A percentile compares a stretch with the other conserved stretches of the same genome.
Evolutionary conservation across 176 grass and related monocot genomes (phyloP).

Genomic region (Ampelocalamus luodianensis): DNA sequence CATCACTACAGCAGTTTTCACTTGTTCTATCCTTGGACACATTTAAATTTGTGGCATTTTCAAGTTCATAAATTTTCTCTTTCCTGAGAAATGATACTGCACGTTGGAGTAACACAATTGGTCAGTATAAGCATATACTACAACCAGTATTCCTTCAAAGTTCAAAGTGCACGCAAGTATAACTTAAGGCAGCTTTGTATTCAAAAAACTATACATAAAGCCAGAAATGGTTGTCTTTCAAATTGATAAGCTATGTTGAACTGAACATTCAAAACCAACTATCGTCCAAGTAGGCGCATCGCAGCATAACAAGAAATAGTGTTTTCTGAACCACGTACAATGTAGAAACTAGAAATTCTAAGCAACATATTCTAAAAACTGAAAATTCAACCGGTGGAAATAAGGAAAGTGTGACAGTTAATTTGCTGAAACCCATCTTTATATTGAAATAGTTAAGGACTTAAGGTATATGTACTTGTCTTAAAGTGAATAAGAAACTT

Average conservation of each 20-base stretch:
- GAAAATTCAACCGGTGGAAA: slow-evolving; percentile 4
- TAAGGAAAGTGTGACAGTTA: slow-evolving; percentile 24
- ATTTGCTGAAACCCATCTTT: slow-evolving; percentile 16
- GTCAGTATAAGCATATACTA: slow-evolving; percentile 12
- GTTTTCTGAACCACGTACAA: no score
- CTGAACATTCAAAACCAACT: slow-evolving; percentile 7
- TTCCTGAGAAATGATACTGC: slow-evolving; percentile 81
- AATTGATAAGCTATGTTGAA: slow-evolving; percentile 32
- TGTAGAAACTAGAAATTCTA: slow-evolving; percentile 22
- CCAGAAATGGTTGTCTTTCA: neutral
- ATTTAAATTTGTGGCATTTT: slow-evolving; percentile 39
- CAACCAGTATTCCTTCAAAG: slow-evolving; percentile 3
- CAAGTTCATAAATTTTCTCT: slow-evolving; percentile 43
- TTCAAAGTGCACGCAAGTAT: slow-evolving; percentile 16
- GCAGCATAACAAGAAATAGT: no score
- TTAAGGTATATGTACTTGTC: slow-evolving; percentile 5
- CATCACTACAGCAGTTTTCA: slow-evolving; percentile 45
- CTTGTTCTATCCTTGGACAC: slow-evolving; percentile 28
- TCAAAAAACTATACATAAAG: neutral
- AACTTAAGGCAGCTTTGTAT: neutral
- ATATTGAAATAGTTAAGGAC: neutral
- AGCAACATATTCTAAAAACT: neutral
- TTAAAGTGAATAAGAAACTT: slow-evolving; percentile 11
- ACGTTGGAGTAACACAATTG: slow-evolving; percentile 21
- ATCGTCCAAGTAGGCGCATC: neutral